Percentiles rank a stretch among this genome's conserved stretches.
phyloP scores from a whole-genome alignment of 2,329 filamentous ascomycete genomes.

The Colletotrichum costaricense region DNA sequence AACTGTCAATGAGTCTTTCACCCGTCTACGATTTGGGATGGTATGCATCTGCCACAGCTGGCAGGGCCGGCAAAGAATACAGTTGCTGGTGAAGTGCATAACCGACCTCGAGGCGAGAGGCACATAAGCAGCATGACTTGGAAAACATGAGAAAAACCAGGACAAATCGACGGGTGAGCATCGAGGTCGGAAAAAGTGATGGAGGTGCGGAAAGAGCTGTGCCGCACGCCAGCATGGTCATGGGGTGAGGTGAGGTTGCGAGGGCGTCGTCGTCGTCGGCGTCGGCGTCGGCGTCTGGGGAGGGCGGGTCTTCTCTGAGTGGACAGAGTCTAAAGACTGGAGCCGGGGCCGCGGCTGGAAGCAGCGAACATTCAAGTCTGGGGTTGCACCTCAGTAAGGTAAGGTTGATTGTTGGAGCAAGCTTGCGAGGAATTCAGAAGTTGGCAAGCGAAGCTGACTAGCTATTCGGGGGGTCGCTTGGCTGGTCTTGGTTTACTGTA shows the following conservation, averaged over 20 bases:
- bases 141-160: not conserved
- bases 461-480: not conserved
- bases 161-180: not conserved
- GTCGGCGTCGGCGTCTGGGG: not conserved
- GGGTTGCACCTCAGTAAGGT: no score
- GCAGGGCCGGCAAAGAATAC: not conserved
- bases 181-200: not conserved
- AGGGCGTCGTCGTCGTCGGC: not conserved
- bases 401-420: no score
- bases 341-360: not conserved
- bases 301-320: not conserved
- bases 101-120: not conserved
- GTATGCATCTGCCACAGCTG: not conserved
- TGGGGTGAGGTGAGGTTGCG: conserved; percentile 9
- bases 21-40: not conserved
- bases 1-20: not conserved
- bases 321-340: conserved; percentile 20
- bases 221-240: conserved; percentile 13
- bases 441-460: not conserved
- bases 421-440: no score
- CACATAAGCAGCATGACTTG: not conserved
- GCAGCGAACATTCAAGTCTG: not conserved
- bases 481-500: not conserved
- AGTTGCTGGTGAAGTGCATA: not conserved
- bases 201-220: not conserved